Conservation (phyloP, 2,329 filamentous ascomycete species). For the Penicillium aurantiogriseum region DNA sequence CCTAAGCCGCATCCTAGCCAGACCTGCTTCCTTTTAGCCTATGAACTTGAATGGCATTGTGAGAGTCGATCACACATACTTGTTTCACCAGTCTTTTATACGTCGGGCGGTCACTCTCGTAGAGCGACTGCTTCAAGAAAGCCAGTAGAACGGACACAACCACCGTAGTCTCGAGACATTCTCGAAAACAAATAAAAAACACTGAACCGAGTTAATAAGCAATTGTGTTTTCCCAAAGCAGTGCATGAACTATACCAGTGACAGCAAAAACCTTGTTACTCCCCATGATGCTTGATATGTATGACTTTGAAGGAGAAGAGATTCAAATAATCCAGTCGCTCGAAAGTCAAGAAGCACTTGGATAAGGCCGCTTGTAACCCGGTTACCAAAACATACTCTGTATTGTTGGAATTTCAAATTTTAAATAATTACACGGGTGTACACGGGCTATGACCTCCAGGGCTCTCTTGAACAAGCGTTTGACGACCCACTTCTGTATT, state of each 20-base stretch:
- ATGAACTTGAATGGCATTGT: background rate
- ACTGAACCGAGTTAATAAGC: conserved; percentile 12
- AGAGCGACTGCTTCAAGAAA: conserved; percentile 79
- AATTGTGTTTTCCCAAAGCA: background rate
- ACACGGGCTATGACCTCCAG: background rate
- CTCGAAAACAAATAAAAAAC: conserved; percentile 60
- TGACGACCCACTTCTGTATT: background rate
- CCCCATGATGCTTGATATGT: conserved; percentile 14
- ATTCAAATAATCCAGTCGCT: background rate
- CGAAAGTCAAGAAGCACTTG: background rate
- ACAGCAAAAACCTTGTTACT: conserved; percentile 24
- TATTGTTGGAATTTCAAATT: background rate
- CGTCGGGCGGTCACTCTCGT: conserved; percentile 57
- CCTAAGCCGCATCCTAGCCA: conserved; percentile 69
- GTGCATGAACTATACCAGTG: conserved; percentile 12
- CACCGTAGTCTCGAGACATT: conserved; percentile 78
- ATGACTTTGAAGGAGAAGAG: background rate
- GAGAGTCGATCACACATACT: conserved; percentile 3
- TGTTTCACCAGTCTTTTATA: conserved; percentile 70
- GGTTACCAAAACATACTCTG: background rate
- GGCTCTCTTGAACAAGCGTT: background rate
- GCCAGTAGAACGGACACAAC: conserved; percentile 84
- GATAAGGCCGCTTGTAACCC: background rate
- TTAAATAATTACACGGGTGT: background rate
- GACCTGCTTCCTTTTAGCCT: conserved; percentile 35